Conservation (phyloP, 345 rosid genomes). For the Lenwebbia sp. region DNA sequence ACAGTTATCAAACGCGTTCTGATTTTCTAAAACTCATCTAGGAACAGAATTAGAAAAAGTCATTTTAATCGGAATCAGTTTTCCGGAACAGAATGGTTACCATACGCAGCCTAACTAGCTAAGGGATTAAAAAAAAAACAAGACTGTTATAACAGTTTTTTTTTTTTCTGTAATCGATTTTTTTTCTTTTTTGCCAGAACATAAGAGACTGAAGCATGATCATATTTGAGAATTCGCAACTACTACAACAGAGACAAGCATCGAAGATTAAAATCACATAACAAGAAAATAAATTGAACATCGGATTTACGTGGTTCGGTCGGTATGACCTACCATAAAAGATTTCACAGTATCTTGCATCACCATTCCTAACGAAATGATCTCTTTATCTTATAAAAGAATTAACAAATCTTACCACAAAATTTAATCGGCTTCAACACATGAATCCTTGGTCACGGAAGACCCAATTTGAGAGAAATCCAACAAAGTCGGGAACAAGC, state of each 20-base stretch:
- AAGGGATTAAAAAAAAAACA: too few species aligned
- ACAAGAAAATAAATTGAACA: neutral
- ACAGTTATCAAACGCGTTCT: too few species aligned
- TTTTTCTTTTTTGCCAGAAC: too few species aligned
- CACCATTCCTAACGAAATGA: fast-evolving
- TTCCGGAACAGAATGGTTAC: too few species aligned
- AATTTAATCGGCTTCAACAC: neutral
- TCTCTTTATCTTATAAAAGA: neutral
- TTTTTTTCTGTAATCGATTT: too few species aligned
- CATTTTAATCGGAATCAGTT: too few species aligned
- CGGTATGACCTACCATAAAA: neutral
- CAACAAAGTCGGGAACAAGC: neutral
- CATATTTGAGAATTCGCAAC: neutral
- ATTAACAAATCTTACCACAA: neutral
- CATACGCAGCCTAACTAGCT: too few species aligned
- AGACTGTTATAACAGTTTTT: too few species aligned
- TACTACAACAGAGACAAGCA: neutral
- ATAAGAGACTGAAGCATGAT: constrained; percentile 15
- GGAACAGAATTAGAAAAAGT: too few species aligned
- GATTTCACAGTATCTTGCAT: neutral
- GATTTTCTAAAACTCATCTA: too few species aligned
- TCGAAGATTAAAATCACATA: neutral
- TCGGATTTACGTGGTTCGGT: neutral
- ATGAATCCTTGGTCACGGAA: neutral
- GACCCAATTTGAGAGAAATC: neutral